Evolutionary conservation across 202 grass and related monocot genomes (phyloP).

Genomic region (Schoenoplectus tabernaemontani): DNA sequence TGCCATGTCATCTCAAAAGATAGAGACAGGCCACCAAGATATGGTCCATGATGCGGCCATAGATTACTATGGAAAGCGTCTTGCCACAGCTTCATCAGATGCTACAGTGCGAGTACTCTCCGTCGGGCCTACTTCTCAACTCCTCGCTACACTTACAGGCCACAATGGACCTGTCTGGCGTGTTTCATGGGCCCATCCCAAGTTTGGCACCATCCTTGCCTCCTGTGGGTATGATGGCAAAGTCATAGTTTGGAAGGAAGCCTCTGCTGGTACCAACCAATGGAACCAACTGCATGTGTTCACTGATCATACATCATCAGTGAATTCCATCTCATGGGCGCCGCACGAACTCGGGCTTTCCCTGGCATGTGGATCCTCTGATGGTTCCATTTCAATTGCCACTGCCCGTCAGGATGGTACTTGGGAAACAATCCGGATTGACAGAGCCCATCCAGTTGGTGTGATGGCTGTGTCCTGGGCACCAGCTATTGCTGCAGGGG

Average conservation of each 20-base stretch:
- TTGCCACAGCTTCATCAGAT: constrained; percentile 61
- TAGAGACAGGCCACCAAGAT: constrained; percentile 58
- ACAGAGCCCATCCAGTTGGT: constrained; percentile 51
- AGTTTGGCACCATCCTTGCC: constrained; percentile 49
- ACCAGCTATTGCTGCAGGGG: constrained; percentile 46
- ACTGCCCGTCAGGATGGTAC: constrained; percentile 36
- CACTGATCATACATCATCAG: constrained; percentile 47
- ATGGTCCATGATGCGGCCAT: constrained; percentile 56
- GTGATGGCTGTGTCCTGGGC: constrained; percentile 55
- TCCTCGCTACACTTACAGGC: constrained; percentile 41
- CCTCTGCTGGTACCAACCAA: constrained; percentile 23
- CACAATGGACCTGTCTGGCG: constrained; percentile 58
- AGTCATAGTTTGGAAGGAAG: constrained; percentile 70
- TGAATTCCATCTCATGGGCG: constrained; percentile 57
- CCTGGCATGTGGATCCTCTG: constrained; percentile 53
- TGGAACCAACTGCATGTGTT: constrained; percentile 53
- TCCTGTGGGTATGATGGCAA: constrained; percentile 55
- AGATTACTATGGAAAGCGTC: constrained; percentile 68
- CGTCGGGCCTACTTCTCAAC: constrained; percentile 32
- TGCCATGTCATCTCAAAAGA: constrained; percentile 53
- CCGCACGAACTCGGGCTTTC: constrained; percentile 48
- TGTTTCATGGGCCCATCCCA: constrained; percentile 58
- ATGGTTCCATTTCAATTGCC: constrained; percentile 51
- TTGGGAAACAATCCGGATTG: constrained; percentile 44
- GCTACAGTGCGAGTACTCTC: constrained; percentile 45